These are phyloP conservation scores for Plantago lanceolata DNA, from an alignment of 305 asterid genomes.

Conservation along the genomic window DNA sequence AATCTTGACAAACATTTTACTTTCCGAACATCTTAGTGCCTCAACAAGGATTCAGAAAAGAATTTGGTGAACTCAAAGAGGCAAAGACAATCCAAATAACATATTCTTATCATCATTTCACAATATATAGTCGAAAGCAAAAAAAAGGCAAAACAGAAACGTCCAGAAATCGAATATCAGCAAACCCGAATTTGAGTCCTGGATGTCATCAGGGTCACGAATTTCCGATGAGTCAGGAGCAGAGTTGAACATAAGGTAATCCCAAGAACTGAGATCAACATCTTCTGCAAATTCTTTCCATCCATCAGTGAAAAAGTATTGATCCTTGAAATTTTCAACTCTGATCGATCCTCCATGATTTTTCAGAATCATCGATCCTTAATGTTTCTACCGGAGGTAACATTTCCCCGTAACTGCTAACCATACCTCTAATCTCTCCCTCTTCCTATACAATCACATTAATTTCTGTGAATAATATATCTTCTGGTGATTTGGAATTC, in stretches of 20 bases:
- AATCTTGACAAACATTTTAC: no score
- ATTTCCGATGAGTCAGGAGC: background rate
- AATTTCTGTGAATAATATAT: no score
- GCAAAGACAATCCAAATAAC: no score
- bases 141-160: background rate
- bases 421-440: no score
- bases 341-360: background rate
- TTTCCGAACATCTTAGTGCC: no score
- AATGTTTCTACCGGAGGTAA: background rate
- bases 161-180: background rate
- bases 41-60: no score
- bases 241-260: background rate
- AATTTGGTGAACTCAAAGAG: no score
- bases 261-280: background rate
- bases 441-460: no score
- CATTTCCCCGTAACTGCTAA: background rate
- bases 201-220: background rate
- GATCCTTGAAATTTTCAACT: background rate
- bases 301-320: background rate
- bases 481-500: no score
- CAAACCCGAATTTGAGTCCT: background rate
- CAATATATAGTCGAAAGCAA: no score
- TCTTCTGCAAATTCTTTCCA: slow-evolving; percentile 13
- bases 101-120: no score
- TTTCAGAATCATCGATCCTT: background rate